Conservation (phyloP, 768 basidiomycete genomes). For the Lyophyllum atratum region DNA sequence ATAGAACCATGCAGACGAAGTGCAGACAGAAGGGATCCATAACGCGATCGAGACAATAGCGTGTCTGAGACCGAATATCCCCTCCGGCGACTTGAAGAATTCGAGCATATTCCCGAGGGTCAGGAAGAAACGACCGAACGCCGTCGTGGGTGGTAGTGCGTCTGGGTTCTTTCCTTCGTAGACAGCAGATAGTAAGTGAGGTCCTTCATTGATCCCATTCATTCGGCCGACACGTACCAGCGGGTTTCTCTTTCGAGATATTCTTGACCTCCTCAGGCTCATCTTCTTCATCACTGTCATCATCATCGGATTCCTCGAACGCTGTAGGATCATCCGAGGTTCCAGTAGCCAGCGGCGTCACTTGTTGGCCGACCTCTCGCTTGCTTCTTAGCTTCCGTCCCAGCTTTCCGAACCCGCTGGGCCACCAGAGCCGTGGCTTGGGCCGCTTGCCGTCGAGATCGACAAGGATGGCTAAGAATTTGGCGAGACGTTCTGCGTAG, state of each 20-base stretch:
- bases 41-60: conserved; percentile 42
- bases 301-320: conserved; percentile 23
- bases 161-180: conserved; percentile 45
- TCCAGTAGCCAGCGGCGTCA: conserved; percentile 36
- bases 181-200: neutral
- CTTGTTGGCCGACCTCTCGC: conserved; percentile 23
- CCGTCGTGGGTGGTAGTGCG: conserved; percentile 39
- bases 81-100: conserved; percentile 43
- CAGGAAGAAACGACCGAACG: conserved; percentile 33
- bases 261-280: conserved; percentile 18
- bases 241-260: conserved; percentile 7
- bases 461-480: conserved; percentile 31
- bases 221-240: conserved; percentile 12
- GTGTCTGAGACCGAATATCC: conserved; percentile 40
- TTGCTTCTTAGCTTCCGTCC: conserved; percentile 34
- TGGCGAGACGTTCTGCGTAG: conserved; percentile 36
- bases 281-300: conserved; percentile 20
- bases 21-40: conserved; percentile 43
- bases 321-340: conserved; percentile 35
- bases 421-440: conserved; percentile 42
- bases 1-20: conserved; percentile 41
- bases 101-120: conserved; percentile 32
- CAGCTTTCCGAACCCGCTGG: conserved; percentile 41
- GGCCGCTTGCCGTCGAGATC: conserved; percentile 37
- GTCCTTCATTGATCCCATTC: neutral